These are phyloP conservation scores for Falciphora oryzae DNA, from an alignment of 2,329 filamentous ascomycete species.

Conservation along the genomic window DNA sequence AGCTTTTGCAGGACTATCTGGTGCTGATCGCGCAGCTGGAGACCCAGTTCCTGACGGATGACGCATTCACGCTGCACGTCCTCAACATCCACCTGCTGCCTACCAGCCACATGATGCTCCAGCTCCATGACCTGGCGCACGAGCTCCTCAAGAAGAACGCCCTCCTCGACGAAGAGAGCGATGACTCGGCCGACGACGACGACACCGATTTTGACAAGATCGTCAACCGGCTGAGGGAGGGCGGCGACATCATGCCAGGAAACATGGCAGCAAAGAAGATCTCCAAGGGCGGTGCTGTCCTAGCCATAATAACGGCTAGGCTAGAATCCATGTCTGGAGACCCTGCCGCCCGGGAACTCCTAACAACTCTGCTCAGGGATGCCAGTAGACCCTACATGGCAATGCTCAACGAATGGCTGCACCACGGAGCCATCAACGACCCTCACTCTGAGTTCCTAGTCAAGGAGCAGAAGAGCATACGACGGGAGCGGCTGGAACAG, in stretches of 20 bases:
- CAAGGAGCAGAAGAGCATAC: conserved; percentile 93
- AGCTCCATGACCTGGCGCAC: conserved; percentile 80
- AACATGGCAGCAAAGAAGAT: conserved; percentile 83
- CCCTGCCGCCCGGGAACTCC: conserved; percentile 73
- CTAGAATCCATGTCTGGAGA: conserved; percentile 90
- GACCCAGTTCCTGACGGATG: conserved; percentile 83
- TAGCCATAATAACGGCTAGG: conserved; percentile 78
- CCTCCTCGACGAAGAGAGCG: conserved; percentile 73
- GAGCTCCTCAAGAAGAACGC: conserved; percentile 86
- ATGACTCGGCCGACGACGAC: conserved; percentile 61
- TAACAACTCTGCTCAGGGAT: conserved; percentile 79
- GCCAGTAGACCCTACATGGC: conserved; percentile 92
- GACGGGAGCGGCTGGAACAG: conserved; percentile 81
- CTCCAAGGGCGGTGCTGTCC: conserved; percentile 94
- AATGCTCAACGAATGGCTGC: conserved; percentile 98
- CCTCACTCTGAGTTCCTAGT: conserved; percentile 91
- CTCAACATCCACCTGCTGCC: conserved; percentile 88
- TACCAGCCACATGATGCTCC: conserved; percentile 84
- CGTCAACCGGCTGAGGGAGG: conserved; percentile 80
- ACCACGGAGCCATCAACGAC: conserved; percentile 91
- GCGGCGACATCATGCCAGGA: conserved; percentile 72
- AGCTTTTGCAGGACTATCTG: conserved; percentile 86
- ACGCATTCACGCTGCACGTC: conserved; percentile 85
- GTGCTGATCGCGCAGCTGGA: conserved; percentile 90
- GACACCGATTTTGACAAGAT: conserved; percentile 89